Base-by-base conservation (phyloP, 2,329 filamentous ascomycete species). In the Trichophyton benhamiae region DNA sequence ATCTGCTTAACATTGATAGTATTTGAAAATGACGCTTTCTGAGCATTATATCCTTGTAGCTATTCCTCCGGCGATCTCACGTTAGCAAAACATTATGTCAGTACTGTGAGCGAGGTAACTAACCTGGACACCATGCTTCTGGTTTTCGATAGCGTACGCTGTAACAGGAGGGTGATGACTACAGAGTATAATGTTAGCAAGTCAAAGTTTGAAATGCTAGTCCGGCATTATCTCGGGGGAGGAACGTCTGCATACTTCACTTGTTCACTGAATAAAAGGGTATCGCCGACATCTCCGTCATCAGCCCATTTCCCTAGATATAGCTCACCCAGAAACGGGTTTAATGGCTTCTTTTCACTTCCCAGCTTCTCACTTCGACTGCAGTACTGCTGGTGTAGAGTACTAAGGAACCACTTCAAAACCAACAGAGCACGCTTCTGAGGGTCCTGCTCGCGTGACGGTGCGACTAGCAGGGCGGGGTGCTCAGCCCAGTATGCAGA, bases 311-410 rank as follows among this genome's bases (percentile, higher is more conserved):
- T 87, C 25, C 92, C 94, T 30, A 97, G 76, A 76, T 96, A 97
- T 38, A 97, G 82, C 78, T 99, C 92, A 61, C 92, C 92, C 41
- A 99, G 77, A 77, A 99, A 97, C 0, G 94, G 94, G 72, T 99
- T 97, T 63, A 99, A 78, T 1, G 92, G 92, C 80, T 97, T 99
- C 84, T 97, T 97, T 80, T 96, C 92, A 70, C 90, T 94, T 58
- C 90, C 91, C 65, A 85, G 75, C 72, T 86, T 85, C 72, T 96
- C 91, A 71, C 89, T 95, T 63, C 84, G 79, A 67, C 80, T 84
- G 67, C 81, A 82, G 72, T 87, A 87, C 60, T 95, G 90, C 75
- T 95, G 89, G 78, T 94, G 95, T 59, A 97, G 80, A 2, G 91
- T 96, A 70, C 86, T 91, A 61, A 97, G 77, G 77, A 96, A 97